A percentile compares a stretch with the other conserved stretches of the same genome.
Evolutionary conservation across 345 rosid genomes (phyloP).

Genomic region (Conringia planisiliqua): DNA sequence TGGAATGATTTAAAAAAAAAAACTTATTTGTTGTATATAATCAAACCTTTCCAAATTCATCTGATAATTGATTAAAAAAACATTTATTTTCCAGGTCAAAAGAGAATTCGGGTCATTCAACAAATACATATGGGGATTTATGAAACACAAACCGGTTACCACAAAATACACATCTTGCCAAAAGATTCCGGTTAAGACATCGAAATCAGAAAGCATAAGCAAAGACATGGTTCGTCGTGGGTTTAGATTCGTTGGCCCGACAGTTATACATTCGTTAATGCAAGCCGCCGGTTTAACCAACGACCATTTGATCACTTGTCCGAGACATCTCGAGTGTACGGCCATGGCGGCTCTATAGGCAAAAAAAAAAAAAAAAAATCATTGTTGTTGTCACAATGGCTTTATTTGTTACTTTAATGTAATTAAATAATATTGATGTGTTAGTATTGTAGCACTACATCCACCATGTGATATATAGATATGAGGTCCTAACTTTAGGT

Average conservation of each 20-base stretch:
- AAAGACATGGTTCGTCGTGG: conserved; percentile 70
- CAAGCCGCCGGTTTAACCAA: conserved; percentile 67
- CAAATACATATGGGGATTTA: conserved; percentile 61
- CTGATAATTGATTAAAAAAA: background rate
- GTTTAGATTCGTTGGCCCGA: conserved; percentile 61
- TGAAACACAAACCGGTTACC: conserved; percentile 44
- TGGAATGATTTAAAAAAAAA: too few relatives aligned
- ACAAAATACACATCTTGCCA: conserved; percentile 49
- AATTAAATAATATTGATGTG: conserved; percentile 8
- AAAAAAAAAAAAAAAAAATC: background rate
- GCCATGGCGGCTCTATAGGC: conserved; percentile 30
- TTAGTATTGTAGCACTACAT: conserved; percentile 4
- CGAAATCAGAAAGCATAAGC: conserved; percentile 64
- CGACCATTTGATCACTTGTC: conserved; percentile 60
- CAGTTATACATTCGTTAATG: conserved; percentile 61
- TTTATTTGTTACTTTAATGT: conserved; percentile 1
- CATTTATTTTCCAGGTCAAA: conserved; percentile 34
- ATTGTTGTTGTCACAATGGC: conserved; percentile 11
- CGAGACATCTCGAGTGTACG: conserved; percentile 51
- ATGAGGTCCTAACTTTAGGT: conserved; percentile 33
- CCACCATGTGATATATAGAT: conserved; percentile 33
- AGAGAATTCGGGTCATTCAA: conserved; percentile 52
- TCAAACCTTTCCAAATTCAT: background rate
- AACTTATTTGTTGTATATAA: background rate
- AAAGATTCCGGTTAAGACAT: conserved; percentile 62